A percentile compares a stretch with the other conserved stretches of the same genome.
phyloP scores from a whole-genome alignment of 2,329 filamentous ascomycete genomes.

The Westerdykella sp. region DNA sequence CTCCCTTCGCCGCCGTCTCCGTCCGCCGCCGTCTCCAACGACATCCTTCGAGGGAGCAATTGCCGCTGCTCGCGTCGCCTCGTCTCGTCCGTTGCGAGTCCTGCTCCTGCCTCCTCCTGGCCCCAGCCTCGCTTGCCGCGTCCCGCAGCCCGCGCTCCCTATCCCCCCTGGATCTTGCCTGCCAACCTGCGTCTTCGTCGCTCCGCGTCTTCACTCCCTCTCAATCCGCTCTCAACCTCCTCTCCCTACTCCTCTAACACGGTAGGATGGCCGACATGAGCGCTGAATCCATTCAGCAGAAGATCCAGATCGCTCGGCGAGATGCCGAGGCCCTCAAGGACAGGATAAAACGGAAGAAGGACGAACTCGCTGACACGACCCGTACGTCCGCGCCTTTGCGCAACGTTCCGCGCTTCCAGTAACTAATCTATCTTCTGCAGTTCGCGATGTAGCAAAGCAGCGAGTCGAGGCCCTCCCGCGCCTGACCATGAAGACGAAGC shows the following conservation, averaged over 20 bases:
- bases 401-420: constrained; percentile 1
- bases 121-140: constrained; percentile 12
- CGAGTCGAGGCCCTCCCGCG: constrained; percentile 87
- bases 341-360: constrained; percentile 99
- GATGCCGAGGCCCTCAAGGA: constrained; percentile 98
- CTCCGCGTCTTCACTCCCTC: constrained; percentile 10
- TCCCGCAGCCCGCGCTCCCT: constrained; percentile 24
- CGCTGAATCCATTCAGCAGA: constrained; percentile 48
- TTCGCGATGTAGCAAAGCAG: constrained; percentile 86
- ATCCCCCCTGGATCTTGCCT: constrained; percentile 31
- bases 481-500: constrained; percentile 96
- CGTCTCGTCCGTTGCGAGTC: constrained; percentile 16
- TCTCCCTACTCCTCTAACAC: constrained; percentile 4
- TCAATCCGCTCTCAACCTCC: constrained; percentile 10
- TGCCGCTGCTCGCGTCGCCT: constrained; percentile 21
- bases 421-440: constrained; percentile 43
- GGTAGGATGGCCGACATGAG: constrained; percentile 44
- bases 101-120: constrained; percentile 13
- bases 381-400: constrained; percentile 56
- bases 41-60: constrained; percentile 19
- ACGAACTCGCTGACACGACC: constrained; percentile 96
- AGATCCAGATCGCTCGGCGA: constrained; percentile 91
- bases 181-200: constrained; percentile 4
- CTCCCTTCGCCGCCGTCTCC: constrained; percentile 3
- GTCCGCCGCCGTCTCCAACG: constrained; percentile 6